Evolutionary conservation across 108 stramenopile species (phyloP).

Genomic region (Cylindrotheca closterium): DNA sequence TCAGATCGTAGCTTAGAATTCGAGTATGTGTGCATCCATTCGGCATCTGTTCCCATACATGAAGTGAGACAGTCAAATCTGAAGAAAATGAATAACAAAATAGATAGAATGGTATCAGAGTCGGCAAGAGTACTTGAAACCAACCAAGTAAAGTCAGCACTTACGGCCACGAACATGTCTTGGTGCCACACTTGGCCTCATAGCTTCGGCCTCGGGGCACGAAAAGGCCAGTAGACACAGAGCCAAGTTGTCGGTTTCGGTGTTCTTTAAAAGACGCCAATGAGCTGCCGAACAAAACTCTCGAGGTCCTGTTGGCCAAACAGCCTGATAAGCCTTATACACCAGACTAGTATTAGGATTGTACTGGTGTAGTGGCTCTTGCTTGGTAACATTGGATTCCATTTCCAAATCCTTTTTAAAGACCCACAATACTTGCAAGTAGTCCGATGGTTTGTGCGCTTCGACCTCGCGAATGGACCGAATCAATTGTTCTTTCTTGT

Average conservation of each 20-base stretch:
- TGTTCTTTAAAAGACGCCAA: constrained; percentile 34
- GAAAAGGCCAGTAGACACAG: constrained; percentile 40
- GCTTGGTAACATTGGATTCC: constrained; percentile 6
- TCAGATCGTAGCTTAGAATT: constrained; percentile 30
- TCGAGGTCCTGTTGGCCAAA: constrained; percentile 50
- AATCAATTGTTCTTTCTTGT: background rate
- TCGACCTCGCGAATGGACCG: constrained; percentile 8
- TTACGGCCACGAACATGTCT: constrained; percentile 32
- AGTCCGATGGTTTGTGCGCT: constrained; percentile 3
- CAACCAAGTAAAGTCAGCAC: constrained; percentile 12
- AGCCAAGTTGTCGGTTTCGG: constrained; percentile 7
- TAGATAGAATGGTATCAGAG: background rate
- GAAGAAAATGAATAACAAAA: background rate
- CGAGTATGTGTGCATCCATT: constrained; percentile 20
- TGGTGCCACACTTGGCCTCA: constrained; percentile 12
- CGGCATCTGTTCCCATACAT: constrained; percentile 3
- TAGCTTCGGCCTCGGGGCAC: constrained; percentile 22
- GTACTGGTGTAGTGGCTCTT: constrained; percentile 8
- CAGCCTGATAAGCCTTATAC: constrained; percentile 37
- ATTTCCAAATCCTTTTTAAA: constrained; percentile 1
- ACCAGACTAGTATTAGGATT: constrained; percentile 35
- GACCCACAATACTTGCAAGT: constrained; percentile 16
- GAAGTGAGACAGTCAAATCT: constrained; percentile 2
- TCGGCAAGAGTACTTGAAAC: background rate
- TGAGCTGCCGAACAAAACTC: constrained; percentile 42